A percentile compares a stretch with the other conserved stretches of the same genome.
phyloP scores from a whole-genome alignment of 2,329 filamentous ascomycete genomes.

The Alternaria burnsii region DNA sequence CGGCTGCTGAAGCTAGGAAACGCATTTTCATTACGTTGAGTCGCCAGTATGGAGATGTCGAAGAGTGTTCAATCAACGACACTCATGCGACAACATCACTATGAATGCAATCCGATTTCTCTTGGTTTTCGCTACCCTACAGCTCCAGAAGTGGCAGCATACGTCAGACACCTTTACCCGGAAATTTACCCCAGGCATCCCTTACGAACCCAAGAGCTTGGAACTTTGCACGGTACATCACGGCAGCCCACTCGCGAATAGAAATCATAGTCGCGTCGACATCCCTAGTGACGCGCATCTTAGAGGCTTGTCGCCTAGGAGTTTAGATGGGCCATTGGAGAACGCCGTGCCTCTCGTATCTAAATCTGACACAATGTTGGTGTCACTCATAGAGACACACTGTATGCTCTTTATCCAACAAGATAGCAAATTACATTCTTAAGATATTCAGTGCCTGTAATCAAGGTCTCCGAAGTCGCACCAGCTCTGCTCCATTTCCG shows the following conservation, averaged over 20 bases:
- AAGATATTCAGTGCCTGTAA: background rate
- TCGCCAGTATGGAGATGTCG: background rate
- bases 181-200: conserved; percentile 9
- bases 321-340: background rate
- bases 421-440: background rate
- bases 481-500: conserved; percentile 20
- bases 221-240: conserved; percentile 6
- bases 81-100: background rate
- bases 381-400: background rate
- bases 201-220: conserved; percentile 13
- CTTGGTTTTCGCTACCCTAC: background rate
- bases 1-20: background rate
- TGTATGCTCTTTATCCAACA: background rate
- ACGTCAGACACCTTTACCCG: conserved; percentile 13
- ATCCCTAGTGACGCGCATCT: background rate
- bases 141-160: background rate
- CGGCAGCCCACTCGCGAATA: background rate
- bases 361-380: background rate
- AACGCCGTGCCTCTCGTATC: no score
- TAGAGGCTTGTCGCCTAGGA: background rate
- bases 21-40: background rate
- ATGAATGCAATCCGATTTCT: background rate
- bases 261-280: background rate
- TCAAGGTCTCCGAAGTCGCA: conserved; percentile 16
- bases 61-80: no score